Conservation (phyloP, 2,329 filamentous ascomycete species). For the Colletotrichum spinosum region DNA sequence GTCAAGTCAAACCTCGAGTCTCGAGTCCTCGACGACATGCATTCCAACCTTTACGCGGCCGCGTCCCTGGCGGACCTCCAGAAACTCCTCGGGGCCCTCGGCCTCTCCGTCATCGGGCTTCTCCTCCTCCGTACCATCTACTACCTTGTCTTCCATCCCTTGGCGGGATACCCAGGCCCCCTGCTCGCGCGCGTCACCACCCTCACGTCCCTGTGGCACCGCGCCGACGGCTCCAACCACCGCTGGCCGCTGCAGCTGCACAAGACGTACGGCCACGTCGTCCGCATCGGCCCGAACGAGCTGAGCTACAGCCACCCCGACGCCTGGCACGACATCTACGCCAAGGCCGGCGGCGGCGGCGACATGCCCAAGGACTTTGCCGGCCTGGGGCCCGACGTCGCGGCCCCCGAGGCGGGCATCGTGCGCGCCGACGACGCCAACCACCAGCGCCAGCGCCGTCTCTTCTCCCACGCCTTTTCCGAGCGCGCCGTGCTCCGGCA, state of each 20-base stretch:
- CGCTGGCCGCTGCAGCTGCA: conserved; percentile 37
- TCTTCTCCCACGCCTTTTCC: conserved; percentile 46
- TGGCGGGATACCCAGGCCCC: conserved; percentile 32
- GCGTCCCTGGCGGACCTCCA: background rate
- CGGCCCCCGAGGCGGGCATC: conserved; percentile 40
- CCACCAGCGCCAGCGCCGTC: conserved; percentile 37
- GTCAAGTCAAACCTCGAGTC: too few relatives aligned
- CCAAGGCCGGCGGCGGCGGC: conserved; percentile 32
- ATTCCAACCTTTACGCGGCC: background rate
- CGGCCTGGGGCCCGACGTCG: conserved; percentile 47
- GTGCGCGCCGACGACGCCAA: conserved; percentile 28
- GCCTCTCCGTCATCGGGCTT: conserved; percentile 12
- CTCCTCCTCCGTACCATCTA: conserved; percentile 30
- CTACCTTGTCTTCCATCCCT: conserved; percentile 31
- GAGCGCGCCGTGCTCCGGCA: conserved; percentile 46
- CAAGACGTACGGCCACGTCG: conserved; percentile 40
- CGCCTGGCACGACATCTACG: conserved; percentile 38
- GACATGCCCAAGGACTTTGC: conserved; percentile 42
- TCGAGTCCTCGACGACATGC: conserved; percentile 9
- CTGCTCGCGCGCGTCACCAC: conserved; percentile 28
- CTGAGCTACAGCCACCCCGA: conserved; percentile 37
- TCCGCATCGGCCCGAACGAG: conserved; percentile 37
- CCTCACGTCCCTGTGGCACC: conserved; percentile 28
- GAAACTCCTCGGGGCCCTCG: conserved; percentile 9
- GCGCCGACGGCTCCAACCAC: conserved; percentile 32